Base-by-base conservation (phyloP, 495 filamentous ascomycete species). In the Hypomontagnella monticulosa region DNA sequence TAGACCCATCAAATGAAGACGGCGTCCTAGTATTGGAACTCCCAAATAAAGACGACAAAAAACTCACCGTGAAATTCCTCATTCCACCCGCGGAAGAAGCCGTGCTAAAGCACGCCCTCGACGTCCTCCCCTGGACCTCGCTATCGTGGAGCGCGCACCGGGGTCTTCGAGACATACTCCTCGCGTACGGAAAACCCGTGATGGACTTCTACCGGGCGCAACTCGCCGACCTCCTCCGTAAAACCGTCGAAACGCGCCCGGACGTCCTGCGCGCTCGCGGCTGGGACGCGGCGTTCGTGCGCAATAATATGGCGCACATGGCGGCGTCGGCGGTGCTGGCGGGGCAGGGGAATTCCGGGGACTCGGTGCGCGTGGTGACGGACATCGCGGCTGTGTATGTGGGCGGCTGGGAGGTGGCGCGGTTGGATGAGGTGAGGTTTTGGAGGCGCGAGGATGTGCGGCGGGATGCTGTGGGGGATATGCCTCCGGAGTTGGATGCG, bases 141-240 rank as follows among this genome's bases (percentile, higher is more conserved):
- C 44, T 77, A 12, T 71, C 71, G 8, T 78, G 76, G 76, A 77
- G 75, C 57, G 14, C 71, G 49, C 76, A 77, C 64, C 73, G 76
- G 12, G 75, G 76, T 0, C 49, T 78, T 38, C 70, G 66, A 2
- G 70, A 73, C 60, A 10, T 78, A 8, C 63, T 78, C 0, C 55
- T 75, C 11, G 70, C 75, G 20, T 76, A 71, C 54, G 70, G 55
- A 0, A 64, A 69, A 40, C 41, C 54, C 0, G 55, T 61, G 1
- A 77, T 77, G 75, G 62, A 77, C 40, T 18, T 12, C 27, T 69
- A 66, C 37, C 71, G 75, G 4, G 10, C 11, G 8, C 5, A 1
- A 8, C 56, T 78, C 1, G 76, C 76, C 1, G 34, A 43, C 4
- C 44, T 58, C 11, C 57, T 78, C 2, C 52, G 20, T 48, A 9